Conservation (phyloP, 495 filamentous ascomycete genomes). For the Lichina pygmaea region DNA sequence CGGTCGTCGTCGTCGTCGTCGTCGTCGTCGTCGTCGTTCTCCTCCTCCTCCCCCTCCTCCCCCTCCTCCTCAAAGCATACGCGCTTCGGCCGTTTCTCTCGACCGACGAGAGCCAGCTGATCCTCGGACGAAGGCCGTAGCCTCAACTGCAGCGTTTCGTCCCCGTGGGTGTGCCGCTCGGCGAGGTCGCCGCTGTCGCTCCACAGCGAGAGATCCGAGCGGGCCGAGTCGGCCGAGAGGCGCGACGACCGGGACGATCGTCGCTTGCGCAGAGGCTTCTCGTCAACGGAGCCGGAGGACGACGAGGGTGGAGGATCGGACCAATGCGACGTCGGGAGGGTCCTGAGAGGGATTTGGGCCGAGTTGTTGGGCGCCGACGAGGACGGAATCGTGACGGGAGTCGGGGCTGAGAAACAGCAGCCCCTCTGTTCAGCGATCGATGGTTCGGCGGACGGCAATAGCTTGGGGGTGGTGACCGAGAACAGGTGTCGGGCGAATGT, state of each 20-base stretch:
- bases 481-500: no score
- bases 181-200: conserved; percentile 82
- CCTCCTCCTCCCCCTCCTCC: conserved; percentile 14
- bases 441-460: no score
- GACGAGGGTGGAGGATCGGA: conserved; percentile 11
- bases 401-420: conserved; percentile 4
- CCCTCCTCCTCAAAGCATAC: no score
- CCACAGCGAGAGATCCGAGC: conserved; percentile 59
- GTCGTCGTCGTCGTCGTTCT: conserved; percentile 29
- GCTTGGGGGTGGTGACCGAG: no score
- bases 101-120: background rate
- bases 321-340: conserved; percentile 22
- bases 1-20: conserved; percentile 12
- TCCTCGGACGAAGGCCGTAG: conserved; percentile 13
- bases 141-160: conserved; percentile 46
- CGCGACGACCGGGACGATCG: conserved; percentile 5
- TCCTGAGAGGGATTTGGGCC: conserved; percentile 35
- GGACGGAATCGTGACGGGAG: conserved; percentile 3
- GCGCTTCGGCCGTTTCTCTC: background rate
- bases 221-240: conserved; percentile 25
- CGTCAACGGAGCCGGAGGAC: conserved; percentile 9
- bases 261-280: conserved; percentile 22
- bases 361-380: conserved; percentile 20
- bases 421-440: background rate
- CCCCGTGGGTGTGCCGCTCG: conserved; percentile 59